These are phyloP conservation scores for Hordeum pubiflorum DNA, from an alignment of 202 grass and related monocot species.

Conservation along the genomic window DNA sequence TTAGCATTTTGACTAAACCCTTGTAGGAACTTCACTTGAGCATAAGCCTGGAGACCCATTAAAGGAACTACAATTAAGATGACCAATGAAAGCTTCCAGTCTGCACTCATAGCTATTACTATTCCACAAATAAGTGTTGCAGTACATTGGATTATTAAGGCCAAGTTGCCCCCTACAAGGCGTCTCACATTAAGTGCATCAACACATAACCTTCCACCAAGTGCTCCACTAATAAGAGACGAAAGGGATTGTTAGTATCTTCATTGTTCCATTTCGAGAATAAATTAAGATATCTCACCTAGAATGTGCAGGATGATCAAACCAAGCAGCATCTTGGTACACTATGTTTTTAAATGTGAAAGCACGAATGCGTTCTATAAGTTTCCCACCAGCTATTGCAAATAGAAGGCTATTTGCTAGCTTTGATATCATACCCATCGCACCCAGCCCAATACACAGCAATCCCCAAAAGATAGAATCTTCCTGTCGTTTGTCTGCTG, in stretches of 20 bases:
- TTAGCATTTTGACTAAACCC: conserved; percentile 63
- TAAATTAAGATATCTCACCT: conserved; percentile 33
- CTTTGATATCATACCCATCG: conserved; percentile 15
- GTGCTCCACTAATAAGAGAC: conserved; percentile 49
- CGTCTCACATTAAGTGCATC: conserved; percentile 69
- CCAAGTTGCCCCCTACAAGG: conserved; percentile 63
- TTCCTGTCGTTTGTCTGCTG: conserved; percentile 35
- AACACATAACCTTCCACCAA: conserved; percentile 52
- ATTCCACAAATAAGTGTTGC: conserved; percentile 51
- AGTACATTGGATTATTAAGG: conserved; percentile 55
- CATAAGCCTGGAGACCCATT: conserved; percentile 52
- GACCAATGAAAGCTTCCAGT: conserved; percentile 74
- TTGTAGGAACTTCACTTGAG: conserved; percentile 52
- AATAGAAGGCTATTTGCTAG: conserved; percentile 49
- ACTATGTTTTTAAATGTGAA: conserved; percentile 55
- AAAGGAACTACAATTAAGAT: conserved; percentile 63
- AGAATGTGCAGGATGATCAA: conserved; percentile 57
- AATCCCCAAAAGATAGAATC: conserved; percentile 56
- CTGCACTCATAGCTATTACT: conserved; percentile 46
- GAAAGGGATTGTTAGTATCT: conserved; percentile 4
- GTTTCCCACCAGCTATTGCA: conserved; percentile 65
- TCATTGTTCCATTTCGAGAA: not conserved
- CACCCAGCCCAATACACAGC: conserved; percentile 42
- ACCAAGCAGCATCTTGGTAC: conserved; percentile 63
- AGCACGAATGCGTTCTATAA: conserved; percentile 55